phyloP scores from a whole-genome alignment of 805 yeast genomes.

The Barnettozyma wickerhamii region DNA sequence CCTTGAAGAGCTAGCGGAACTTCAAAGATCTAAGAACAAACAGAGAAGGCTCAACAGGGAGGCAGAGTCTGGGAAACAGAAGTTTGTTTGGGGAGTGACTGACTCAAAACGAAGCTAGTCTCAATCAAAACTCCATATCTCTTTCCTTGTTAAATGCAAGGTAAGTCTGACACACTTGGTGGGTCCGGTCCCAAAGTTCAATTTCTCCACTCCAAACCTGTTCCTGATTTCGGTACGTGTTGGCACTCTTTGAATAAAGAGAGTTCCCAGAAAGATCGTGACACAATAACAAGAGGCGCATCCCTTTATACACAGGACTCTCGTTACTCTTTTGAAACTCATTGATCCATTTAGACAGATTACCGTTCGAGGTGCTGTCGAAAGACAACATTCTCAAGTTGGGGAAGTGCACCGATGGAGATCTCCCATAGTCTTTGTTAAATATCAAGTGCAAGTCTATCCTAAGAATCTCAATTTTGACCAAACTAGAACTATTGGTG shows the following conservation, averaged over 20 bases:
- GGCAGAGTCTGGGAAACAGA: conserved; percentile 2
- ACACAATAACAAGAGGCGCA: conserved; percentile 15
- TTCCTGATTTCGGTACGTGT: not conserved
- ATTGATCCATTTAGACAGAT: conserved; percentile 18
- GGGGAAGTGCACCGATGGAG: conserved; percentile 12
- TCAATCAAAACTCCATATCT: conserved; percentile 4
- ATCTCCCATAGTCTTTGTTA: not conserved
- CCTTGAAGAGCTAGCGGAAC: conserved; percentile 16
- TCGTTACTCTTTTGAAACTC: conserved; percentile 15
- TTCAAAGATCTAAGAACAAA: conserved; percentile 10
- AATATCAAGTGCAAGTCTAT: conserved; percentile 20
- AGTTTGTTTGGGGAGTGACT: conserved; percentile 15
- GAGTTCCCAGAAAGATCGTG: conserved; percentile 17
- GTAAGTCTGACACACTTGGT: conserved; percentile 6
- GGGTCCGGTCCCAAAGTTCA: conserved; percentile 7
- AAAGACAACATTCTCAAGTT: conserved; percentile 22
- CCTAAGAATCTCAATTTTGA: conserved; percentile 18
- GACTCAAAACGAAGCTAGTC: not conserved
- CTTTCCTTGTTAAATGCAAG: not conserved
- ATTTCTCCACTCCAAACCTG: conserved; percentile 4
- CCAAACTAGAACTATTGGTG: conserved; percentile 1
- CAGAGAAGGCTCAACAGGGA: not conserved
- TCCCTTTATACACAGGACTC: conserved; percentile 9
- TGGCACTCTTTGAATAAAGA: conserved; percentile 10
- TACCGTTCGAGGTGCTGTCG: conserved; percentile 22